Conservation (phyloP, 257 asterid genomes). For the Ligustrum vulgare region DNA sequence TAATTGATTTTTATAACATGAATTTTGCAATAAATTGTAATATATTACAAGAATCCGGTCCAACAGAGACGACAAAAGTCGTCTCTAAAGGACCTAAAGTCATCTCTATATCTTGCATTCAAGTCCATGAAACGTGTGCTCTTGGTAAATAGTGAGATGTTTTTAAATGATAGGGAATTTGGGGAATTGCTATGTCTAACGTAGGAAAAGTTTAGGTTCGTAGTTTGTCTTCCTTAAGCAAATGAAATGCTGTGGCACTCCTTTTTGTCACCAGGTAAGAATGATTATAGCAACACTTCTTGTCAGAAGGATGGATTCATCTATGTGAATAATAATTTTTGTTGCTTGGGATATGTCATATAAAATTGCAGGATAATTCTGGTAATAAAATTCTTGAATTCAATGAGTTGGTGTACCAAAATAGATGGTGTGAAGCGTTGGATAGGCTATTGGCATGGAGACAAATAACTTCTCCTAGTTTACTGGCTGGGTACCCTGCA, state of each 20-base stretch:
- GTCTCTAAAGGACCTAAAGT: too few relatives aligned
- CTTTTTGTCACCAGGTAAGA: constrained; percentile 95
- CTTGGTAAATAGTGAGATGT: too few relatives aligned
- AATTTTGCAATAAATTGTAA: too few relatives aligned
- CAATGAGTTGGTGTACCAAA: constrained; percentile 95
- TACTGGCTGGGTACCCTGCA: constrained; percentile 98
- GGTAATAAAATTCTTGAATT: constrained; percentile 99
- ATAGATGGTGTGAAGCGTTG: constrained; percentile 98
- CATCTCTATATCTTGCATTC: too few relatives aligned
- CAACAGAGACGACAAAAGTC: too few relatives aligned
- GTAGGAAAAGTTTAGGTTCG: too few relatives aligned
- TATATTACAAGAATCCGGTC: too few relatives aligned
- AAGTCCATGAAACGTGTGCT: too few relatives aligned
- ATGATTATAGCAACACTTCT: background rate
- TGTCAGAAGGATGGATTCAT: background rate
- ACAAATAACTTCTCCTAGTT: constrained; percentile 98
- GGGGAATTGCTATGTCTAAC: too few relatives aligned
- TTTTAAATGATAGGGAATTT: too few relatives aligned
- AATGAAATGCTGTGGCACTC: constrained; percentile 99
- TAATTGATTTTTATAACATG: too few relatives aligned
- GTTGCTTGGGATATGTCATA: background rate
- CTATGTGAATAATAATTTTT: background rate
- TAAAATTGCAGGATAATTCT: constrained; percentile 73
- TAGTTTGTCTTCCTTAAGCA: too few relatives aligned
- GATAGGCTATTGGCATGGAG: constrained; percentile 97